Conservation (phyloP, 164 flowering plant species). For the Nelumbo lutea region DNA sequence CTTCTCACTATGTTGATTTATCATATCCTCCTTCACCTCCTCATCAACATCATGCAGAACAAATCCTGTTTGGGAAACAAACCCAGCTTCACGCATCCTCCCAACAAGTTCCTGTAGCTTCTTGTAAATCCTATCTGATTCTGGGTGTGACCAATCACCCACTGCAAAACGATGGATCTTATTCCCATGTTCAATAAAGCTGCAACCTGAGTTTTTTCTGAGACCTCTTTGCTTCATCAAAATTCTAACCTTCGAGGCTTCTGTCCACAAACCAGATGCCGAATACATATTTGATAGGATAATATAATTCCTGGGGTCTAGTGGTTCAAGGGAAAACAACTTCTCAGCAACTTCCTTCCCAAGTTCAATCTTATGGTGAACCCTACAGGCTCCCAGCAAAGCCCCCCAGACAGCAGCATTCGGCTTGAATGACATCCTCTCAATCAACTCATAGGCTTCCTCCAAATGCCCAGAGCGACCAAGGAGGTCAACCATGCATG, state of each 20-base stretch:
- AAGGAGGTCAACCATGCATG: constrained; percentile 37
- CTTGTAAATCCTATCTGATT: constrained; percentile 20
- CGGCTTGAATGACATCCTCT: constrained; percentile 26
- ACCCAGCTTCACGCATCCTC: constrained; percentile 32
- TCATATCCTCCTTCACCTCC: constrained; percentile 35
- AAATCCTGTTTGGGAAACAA: constrained; percentile 27
- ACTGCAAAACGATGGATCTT: constrained; percentile 28
- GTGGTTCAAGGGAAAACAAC: constrained; percentile 16
- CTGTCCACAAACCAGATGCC: constrained; percentile 33
- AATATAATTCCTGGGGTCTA: constrained; percentile 24
- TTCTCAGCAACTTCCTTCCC: constrained; percentile 26
- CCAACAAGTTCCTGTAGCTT: constrained; percentile 28
- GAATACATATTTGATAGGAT: constrained; percentile 35
- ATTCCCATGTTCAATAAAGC: constrained; percentile 32
- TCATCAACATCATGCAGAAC: constrained; percentile 41
- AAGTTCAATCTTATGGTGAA: constrained; percentile 16
- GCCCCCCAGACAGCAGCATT: constrained; percentile 31
- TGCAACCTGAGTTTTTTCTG: constrained; percentile 32
- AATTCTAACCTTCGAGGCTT: constrained; percentile 31
- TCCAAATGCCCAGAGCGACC: constrained; percentile 27
- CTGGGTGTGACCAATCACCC: constrained; percentile 35
- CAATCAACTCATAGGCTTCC: constrained; percentile 18
- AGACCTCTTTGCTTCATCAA: constrained; percentile 32
- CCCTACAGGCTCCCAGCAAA: constrained; percentile 26
- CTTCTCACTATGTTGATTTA: constrained; percentile 42